Percentiles rank a stretch among this genome's conserved stretches.
Conservation (phyloP, 2,329 filamentous ascomycete genomes). For the Penicillium brasilianum region DNA sequence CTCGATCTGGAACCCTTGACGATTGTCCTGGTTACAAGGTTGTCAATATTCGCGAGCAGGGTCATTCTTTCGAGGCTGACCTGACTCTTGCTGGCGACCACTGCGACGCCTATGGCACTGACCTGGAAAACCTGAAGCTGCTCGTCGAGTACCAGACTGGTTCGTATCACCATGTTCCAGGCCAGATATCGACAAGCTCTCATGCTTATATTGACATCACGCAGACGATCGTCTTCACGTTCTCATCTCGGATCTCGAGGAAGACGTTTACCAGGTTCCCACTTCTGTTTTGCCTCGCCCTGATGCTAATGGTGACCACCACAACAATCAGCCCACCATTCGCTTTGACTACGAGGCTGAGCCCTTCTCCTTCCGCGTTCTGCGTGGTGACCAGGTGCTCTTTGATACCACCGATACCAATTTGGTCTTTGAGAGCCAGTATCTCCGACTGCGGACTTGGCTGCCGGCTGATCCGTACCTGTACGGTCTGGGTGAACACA, state of each 20-base stretch:
- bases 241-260: slow-evolving; percentile 71
- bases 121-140: slow-evolving; percentile 62
- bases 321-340: slow-evolving; percentile 48
- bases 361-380: slow-evolving; percentile 72
- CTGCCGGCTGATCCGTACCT: slow-evolving; percentile 71
- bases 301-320: slow-evolving; percentile 47
- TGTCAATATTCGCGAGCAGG: slow-evolving; percentile 40
- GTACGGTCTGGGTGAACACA: slow-evolving; percentile 81
- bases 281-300: slow-evolving; percentile 70
- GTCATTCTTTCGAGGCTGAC: slow-evolving; percentile 67
- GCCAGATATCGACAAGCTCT: not conserved
- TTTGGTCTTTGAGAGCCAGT: slow-evolving; percentile 79
- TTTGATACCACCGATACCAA: slow-evolving; percentile 72
- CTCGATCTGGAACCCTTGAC: slow-evolving; percentile 15
- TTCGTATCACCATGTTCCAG: slow-evolving; percentile 37
- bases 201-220: not conserved
- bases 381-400: slow-evolving; percentile 49
- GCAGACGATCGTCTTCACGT: slow-evolving; percentile 72
- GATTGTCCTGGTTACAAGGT: slow-evolving; percentile 48
- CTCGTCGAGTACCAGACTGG: slow-evolving; percentile 66
- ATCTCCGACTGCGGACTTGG: slow-evolving; percentile 72
- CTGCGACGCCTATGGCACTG: slow-evolving; percentile 65
- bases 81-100: slow-evolving; percentile 70
- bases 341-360: slow-evolving; percentile 58
- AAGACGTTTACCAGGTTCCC: slow-evolving; percentile 75